Conservation (phyloP, 2,329 filamentous ascomycete genomes). For the Curvularia sp. region DNA sequence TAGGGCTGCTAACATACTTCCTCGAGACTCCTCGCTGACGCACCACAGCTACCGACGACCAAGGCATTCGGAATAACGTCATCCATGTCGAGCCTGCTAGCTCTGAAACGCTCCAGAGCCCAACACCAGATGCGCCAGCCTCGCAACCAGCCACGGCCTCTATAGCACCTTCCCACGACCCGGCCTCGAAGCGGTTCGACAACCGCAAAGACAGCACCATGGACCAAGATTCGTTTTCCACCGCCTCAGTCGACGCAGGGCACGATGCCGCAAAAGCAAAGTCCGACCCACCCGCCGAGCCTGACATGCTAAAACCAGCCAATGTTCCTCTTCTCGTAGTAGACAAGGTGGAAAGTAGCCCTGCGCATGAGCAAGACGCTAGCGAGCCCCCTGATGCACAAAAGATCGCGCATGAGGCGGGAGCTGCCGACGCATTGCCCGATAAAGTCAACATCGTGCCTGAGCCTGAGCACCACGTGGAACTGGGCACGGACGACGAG, state of each 20-base stretch:
- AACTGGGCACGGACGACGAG: conserved; percentile 24
- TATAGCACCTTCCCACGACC: background rate
- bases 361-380: conserved; percentile 48
- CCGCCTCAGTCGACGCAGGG: conserved; percentile 28
- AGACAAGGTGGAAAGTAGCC: conserved; percentile 47
- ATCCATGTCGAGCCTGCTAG: conserved; percentile 45
- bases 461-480: conserved; percentile 28
- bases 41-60: conserved; percentile 57
- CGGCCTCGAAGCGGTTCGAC: conserved; percentile 16
- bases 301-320: conserved; percentile 16
- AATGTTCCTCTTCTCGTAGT: conserved; percentile 40
- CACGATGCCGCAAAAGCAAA: conserved; percentile 28
- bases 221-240: conserved; percentile 25
- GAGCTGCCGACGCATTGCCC: conserved; percentile 45
- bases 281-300: conserved; percentile 21
- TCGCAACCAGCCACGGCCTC: background rate
- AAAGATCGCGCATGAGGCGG: conserved; percentile 37
- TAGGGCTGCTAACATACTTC: conserved; percentile 49
- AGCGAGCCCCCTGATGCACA: conserved; percentile 44
- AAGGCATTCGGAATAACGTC: conserved; percentile 63
- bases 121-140: conserved; percentile 5
- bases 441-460: conserved; percentile 40
- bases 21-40: conserved; percentile 24
- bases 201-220: conserved; percentile 29
- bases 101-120: background rate